phyloP scores from a whole-genome alignment of 2,329 filamentous ascomycete species.

The Sordariomycetes sp. region DNA sequence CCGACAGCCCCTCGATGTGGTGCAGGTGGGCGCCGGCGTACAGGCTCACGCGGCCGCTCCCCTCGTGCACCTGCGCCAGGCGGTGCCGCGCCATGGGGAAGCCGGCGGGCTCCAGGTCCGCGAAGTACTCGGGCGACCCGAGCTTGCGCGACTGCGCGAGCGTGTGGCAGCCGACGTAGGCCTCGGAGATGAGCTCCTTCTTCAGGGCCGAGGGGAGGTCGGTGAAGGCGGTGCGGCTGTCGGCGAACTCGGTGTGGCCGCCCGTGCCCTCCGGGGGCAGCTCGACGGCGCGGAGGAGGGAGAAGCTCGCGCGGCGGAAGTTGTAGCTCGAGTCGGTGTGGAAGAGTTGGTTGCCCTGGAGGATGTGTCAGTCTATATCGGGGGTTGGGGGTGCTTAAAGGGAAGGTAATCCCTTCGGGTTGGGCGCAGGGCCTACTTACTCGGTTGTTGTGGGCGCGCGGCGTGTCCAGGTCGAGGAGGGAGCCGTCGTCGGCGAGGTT shows the following conservation, averaged over 20 bases:
- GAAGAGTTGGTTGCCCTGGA: slow-evolving; percentile 35
- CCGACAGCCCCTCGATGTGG: slow-evolving; percentile 32
- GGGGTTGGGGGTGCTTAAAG: background rate
- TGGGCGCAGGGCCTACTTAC: no score
- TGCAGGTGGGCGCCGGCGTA: slow-evolving; percentile 43
- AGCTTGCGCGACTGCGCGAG: slow-evolving; percentile 41
- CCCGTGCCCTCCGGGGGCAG: slow-evolving; percentile 35
- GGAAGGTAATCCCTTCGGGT: no score
- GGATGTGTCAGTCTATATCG: background rate
- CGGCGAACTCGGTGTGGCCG: slow-evolving; percentile 41
- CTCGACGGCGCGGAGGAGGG: slow-evolving; percentile 35
- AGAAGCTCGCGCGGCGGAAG: slow-evolving; percentile 39
- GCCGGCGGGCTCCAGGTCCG: slow-evolving; percentile 26
- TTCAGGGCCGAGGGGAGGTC: slow-evolving; percentile 26
- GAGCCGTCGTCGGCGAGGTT: slow-evolving; percentile 39
- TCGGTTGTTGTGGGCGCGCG: slow-evolving; percentile 27
- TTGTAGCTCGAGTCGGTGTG: slow-evolving; percentile 47
- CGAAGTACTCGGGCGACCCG: slow-evolving; percentile 36
- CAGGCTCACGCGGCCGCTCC: slow-evolving; percentile 37
- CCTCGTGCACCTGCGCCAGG: slow-evolving; percentile 39
- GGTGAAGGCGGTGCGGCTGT: slow-evolving; percentile 38
- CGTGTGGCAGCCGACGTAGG: slow-evolving; percentile 36
- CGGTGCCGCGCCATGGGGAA: slow-evolving; percentile 31
- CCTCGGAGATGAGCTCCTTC: slow-evolving; percentile 20
- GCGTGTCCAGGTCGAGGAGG: slow-evolving; percentile 26